Conservation (phyloP, 1,284 basidiomycete species). For the Meira miltonrushii region DNA sequence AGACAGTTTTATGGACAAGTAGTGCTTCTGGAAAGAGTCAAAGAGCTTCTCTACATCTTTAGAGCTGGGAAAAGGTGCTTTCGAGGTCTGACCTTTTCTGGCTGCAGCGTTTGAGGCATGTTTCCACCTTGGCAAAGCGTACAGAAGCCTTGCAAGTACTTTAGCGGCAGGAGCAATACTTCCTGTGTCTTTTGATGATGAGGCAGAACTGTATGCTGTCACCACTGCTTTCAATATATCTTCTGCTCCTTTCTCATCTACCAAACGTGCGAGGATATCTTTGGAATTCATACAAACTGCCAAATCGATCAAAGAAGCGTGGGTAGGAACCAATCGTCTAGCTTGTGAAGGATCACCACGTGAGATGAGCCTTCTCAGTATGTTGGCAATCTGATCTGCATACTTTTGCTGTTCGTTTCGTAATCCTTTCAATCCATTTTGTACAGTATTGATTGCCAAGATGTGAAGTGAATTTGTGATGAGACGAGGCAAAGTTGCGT, state of each 20-base stretch:
- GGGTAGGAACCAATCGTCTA: background rate
- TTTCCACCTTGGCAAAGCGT: background rate
- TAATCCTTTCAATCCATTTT: background rate
- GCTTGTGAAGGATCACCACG: constrained; percentile 5
- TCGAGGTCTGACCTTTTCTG: background rate
- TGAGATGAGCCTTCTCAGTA: background rate
- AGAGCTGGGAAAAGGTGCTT: background rate
- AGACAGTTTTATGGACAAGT: too few relatives aligned
- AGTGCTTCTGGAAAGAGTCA: background rate
- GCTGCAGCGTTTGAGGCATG: background rate
- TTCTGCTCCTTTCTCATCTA: background rate
- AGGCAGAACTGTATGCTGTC: background rate
- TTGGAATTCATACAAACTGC: background rate
- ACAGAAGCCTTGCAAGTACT: background rate
- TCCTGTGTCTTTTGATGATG: too few relatives aligned
- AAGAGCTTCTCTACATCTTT: background rate
- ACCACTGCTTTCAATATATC: background rate
- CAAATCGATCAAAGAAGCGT: background rate
- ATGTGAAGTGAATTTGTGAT: background rate
- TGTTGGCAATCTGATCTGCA: background rate
- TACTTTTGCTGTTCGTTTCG: background rate
- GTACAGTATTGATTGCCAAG: background rate
- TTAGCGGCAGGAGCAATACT: background rate
- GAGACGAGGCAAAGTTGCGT: background rate
- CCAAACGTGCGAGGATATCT: background rate